These are phyloP conservation scores for Arthroderma sp. DNA, from an alignment of 2,329 filamentous ascomycete species.

Conservation along the genomic window DNA sequence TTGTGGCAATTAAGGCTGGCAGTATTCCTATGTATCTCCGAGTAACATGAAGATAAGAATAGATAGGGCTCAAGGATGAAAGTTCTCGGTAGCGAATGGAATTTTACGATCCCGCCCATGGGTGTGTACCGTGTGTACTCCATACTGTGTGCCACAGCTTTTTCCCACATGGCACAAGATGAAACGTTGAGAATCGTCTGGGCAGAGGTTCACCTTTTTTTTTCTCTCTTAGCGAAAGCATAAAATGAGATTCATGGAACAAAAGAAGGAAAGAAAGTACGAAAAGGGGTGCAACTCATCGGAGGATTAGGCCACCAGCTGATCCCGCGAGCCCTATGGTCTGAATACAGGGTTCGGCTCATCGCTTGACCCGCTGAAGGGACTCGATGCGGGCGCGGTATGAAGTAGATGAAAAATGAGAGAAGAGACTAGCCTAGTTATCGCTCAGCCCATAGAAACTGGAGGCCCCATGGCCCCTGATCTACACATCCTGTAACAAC, in stretches of 20 bases:
- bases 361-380: not conserved
- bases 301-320: constrained; percentile 4
- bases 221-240: not conserved
- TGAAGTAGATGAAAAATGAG: not conserved
- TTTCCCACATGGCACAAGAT: not conserved
- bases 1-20: not conserved
- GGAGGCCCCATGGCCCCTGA: not conserved
- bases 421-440: not conserved
- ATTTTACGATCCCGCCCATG: not conserved
- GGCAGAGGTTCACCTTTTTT: not conserved
- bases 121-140: not conserved
- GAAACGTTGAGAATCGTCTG: not conserved
- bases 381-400: not conserved
- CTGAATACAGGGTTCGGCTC: not conserved
- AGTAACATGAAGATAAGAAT: not conserved
- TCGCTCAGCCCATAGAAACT: not conserved
- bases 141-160: not conserved
- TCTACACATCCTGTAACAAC: constrained; percentile 1
- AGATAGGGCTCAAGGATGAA: not conserved
- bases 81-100: not conserved
- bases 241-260: not conserved
- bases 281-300: not conserved
- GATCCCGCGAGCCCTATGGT: not conserved
- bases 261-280: not conserved
- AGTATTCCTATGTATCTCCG: not conserved